Conservation (phyloP, 441 rosid species). For the Jatropha podagrica region DNA sequence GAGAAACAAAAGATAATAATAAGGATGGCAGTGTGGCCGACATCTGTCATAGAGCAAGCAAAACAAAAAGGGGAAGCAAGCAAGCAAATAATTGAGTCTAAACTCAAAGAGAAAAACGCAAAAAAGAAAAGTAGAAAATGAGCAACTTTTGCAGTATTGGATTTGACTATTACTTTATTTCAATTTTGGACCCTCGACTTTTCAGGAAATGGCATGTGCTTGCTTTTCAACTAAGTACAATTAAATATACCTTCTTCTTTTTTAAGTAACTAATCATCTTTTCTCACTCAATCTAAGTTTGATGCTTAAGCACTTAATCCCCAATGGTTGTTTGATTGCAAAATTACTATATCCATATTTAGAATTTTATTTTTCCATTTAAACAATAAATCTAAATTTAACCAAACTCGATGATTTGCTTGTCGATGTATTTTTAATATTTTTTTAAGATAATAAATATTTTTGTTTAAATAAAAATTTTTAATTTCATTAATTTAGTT, state of each 20-base stretch:
- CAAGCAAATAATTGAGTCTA: slow-evolving; percentile 32
- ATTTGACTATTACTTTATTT: slow-evolving; percentile 34
- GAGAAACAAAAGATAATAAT: neutral
- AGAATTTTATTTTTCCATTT: no score
- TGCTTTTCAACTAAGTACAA: slow-evolving; percentile 11
- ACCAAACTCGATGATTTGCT: no score
- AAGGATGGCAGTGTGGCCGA: slow-evolving; percentile 33
- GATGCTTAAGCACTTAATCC: no score
- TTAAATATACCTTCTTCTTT: neutral
- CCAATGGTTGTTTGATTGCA: neutral
- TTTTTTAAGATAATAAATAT: no score
- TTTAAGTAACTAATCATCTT: neutral
- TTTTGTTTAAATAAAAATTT: no score
- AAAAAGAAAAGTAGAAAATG: slow-evolving; percentile 30
- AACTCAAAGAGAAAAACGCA: slow-evolving; percentile 18
- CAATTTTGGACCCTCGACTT: slow-evolving; percentile 32
- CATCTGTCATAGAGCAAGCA: slow-evolving; percentile 31
- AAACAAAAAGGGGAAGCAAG: slow-evolving; percentile 29
- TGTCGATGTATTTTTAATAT: no score
- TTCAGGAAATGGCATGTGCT: slow-evolving; percentile 33
- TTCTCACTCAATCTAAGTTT: neutral
- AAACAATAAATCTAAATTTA: no score
- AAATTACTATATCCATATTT: no score
- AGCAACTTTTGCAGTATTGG: slow-evolving; percentile 36
- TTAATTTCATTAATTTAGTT: no score